Conservation (phyloP, 2,329 filamentous ascomycete genomes). For the Leptographium radiaticola region DNA sequence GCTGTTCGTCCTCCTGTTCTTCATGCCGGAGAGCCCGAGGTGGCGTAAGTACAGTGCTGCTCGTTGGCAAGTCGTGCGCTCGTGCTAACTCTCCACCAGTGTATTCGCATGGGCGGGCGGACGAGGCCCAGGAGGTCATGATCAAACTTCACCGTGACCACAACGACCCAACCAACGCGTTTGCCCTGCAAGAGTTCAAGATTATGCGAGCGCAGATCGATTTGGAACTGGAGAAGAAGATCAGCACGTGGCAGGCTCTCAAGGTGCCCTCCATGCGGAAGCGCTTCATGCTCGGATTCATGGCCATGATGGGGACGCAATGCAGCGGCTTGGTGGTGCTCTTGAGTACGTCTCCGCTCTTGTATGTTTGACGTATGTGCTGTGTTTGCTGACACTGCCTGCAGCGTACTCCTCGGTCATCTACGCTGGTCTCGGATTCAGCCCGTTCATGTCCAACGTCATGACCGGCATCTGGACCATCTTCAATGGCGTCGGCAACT, state of each 20-base stretch:
- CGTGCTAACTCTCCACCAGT: background rate
- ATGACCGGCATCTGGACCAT: background rate
- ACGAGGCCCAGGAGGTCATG: background rate
- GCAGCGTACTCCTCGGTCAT: background rate
- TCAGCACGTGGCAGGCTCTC: background rate
- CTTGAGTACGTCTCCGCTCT: background rate
- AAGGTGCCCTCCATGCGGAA: background rate
- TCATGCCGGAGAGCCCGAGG: background rate
- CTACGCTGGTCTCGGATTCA: background rate
- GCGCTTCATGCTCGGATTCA: background rate
- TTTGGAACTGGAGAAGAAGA: background rate
- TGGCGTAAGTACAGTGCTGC: background rate
- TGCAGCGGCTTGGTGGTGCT: background rate
- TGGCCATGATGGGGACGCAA: background rate
- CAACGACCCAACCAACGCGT: background rate
- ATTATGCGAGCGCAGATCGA: background rate
- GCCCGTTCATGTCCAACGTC: background rate
- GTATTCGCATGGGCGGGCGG: background rate
- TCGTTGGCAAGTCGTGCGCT: background rate
- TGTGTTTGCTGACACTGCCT: background rate
- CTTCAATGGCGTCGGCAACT: background rate
- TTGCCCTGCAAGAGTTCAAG: background rate
- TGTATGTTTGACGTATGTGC: too few relatives aligned
- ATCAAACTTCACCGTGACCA: background rate
- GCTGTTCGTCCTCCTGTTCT: background rate